Percentiles rank a stretch among this genome's conserved stretches.
phyloP scores from a whole-genome alignment of 31 red algal genomes.

The Porphyra umbilicalis region DNA sequence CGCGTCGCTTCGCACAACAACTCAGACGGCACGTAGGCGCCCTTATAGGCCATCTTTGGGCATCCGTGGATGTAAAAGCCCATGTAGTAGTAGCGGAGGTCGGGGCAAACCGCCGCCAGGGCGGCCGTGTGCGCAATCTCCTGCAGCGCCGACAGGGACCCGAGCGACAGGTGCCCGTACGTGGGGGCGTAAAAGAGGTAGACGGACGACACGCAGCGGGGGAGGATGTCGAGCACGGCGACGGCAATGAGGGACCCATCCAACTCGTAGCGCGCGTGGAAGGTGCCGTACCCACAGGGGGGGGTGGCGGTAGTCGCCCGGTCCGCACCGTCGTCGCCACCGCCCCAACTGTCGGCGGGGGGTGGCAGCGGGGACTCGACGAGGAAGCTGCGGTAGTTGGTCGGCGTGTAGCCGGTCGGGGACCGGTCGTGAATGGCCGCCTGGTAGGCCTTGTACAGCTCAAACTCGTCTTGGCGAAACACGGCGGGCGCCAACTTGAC shows the following conservation, averaged over 20 bases:
- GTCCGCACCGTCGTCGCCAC: background rate
- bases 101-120: constrained; percentile 8
- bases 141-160: constrained; percentile 66
- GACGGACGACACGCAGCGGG: constrained; percentile 67
- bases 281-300: constrained; percentile 46
- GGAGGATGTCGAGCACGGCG: constrained; percentile 85
- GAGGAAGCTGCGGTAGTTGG: constrained; percentile 67
- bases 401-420: constrained; percentile 23
- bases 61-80: constrained; percentile 92
- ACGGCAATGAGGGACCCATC: constrained; percentile 64
- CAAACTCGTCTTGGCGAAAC: constrained; percentile 45
- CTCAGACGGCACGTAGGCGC: constrained; percentile 52
- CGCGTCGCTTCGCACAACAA: constrained; percentile 69
- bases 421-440: constrained; percentile 48
- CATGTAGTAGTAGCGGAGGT: constrained; percentile 80
- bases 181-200: constrained; percentile 93
- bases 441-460: constrained; percentile 72
- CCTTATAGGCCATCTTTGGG: constrained; percentile 91
- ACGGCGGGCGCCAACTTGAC: constrained; percentile 54
- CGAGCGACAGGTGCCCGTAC: constrained; percentile 58
- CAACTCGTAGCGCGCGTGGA: constrained; percentile 65
- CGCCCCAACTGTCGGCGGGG: background rate
- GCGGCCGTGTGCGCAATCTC: constrained; percentile 64
- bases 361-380: constrained; percentile 60
- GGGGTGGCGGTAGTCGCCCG: background rate